Conservation (phyloP, 352 stramenopile genomes). For the Globisporangium splendens region DNA sequence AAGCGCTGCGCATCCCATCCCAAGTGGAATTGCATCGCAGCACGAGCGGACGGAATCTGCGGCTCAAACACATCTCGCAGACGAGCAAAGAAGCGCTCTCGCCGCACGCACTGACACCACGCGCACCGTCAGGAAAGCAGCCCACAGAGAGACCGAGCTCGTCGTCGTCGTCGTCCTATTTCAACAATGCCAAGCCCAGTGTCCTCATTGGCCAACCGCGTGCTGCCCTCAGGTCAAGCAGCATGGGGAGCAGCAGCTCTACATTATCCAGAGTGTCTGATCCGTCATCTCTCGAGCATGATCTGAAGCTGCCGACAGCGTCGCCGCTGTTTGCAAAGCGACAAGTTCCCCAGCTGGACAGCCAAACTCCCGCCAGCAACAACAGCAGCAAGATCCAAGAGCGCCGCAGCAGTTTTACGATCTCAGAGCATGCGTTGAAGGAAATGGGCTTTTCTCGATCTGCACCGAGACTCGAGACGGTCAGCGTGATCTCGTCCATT, state of each 20-base stretch:
- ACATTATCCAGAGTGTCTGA: background rate
- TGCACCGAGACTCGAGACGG: slow-evolving; percentile 20
- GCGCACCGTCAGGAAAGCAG: slow-evolving; percentile 33
- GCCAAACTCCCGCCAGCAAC: background rate
- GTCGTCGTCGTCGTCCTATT: slow-evolving; percentile 9
- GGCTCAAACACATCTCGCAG: slow-evolving; percentile 39
- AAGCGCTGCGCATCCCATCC: slow-evolving; percentile 10
- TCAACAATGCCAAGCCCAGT: background rate
- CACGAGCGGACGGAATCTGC: slow-evolving; percentile 45
- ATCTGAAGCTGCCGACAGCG: no score
- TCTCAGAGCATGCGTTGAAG: slow-evolving; percentile 45
- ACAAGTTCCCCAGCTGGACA: background rate
- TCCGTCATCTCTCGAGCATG: no score
- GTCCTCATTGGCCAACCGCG: background rate
- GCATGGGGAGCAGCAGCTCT: slow-evolving; percentile 2
- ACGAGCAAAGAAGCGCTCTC: slow-evolving; percentile 25
- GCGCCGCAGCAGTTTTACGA: slow-evolving; percentile 61
- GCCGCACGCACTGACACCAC: slow-evolving; percentile 39
- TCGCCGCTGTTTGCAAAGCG: background rate
- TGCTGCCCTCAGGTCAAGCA: background rate
- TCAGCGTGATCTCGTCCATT: background rate
- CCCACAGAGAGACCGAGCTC: slow-evolving; percentile 23
- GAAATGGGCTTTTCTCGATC: slow-evolving; percentile 39
- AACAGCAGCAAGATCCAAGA: slow-evolving; percentile 30
- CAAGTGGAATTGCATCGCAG: slow-evolving; percentile 46